A percentile compares a stretch with the other conserved stretches of the same genome.
Conservation (phyloP, 768 basidiomycete species). For the Suillus tomentosus region DNA sequence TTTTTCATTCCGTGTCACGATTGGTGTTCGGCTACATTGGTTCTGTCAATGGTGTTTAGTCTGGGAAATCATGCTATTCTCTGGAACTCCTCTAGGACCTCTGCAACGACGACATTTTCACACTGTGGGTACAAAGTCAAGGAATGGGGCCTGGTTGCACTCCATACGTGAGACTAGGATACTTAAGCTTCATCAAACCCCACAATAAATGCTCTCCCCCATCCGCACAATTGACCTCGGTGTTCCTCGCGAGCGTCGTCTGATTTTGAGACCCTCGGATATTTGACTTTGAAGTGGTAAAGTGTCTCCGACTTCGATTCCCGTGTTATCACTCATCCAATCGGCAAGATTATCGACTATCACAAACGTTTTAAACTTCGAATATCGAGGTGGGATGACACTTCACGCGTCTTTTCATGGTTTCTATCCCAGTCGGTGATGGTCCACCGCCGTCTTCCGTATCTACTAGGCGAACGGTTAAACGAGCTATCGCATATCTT, state of each 20-base stretch:
- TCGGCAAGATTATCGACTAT: neutral
- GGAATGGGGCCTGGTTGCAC: neutral
- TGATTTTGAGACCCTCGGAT: neutral
- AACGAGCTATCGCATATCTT: neutral
- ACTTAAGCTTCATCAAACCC: neutral
- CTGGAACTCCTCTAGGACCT: too few relatives aligned
- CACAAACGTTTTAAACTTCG: too few relatives aligned
- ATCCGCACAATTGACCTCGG: neutral
- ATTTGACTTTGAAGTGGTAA: neutral
- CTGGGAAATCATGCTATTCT: neutral
- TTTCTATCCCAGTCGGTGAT: neutral
- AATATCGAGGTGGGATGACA: neutral
- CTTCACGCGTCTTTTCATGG: neutral
- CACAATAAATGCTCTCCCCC: neutral
- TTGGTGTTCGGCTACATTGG: too few relatives aligned
- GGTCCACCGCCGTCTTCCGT: neutral
- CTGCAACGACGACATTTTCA: neutral
- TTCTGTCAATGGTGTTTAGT: neutral
- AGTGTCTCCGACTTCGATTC: neutral
- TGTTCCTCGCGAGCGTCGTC: neutral
- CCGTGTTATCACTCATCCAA: neutral
- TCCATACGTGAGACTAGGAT: neutral
- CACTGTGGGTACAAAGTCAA: slow-evolving; percentile 1
- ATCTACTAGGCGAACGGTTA: neutral
- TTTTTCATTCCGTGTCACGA: too few relatives aligned